Evolutionary conservation across 768 basidiomycete species (phyloP).

Genomic region (Terana coerulea): DNA sequence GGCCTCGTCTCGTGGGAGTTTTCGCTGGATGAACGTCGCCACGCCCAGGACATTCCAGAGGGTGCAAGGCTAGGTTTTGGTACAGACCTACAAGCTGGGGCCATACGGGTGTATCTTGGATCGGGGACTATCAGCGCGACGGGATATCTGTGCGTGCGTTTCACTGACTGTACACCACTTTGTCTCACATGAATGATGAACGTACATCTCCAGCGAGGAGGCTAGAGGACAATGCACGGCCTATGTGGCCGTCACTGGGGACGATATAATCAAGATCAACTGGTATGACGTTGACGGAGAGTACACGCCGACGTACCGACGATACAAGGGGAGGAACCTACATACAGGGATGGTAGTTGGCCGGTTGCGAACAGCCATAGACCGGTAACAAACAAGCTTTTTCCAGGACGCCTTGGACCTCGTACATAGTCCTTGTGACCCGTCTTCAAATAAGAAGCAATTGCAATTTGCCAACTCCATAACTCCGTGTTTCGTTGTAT

Average conservation of each 20-base stretch:
- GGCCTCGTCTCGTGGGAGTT: conserved; percentile 18
- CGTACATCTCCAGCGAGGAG: background rate
- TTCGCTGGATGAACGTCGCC: background rate
- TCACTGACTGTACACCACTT: no score
- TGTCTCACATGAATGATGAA: background rate
- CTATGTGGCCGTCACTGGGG: background rate
- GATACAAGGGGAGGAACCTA: no score
- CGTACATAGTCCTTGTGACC: no score
- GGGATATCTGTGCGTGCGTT: background rate
- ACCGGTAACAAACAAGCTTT: no score
- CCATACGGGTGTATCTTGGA: background rate
- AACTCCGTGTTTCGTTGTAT: no score
- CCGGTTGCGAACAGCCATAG: no score
- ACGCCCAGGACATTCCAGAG: background rate
- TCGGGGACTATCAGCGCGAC: background rate
- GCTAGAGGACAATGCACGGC: background rate
- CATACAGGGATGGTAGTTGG: no score
- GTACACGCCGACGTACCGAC: background rate
- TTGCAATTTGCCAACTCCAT: no score
- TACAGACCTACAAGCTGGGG: background rate
- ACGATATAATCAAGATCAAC: background rate
- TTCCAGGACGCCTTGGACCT: no score
- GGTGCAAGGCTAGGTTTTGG: background rate
- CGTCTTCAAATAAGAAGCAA: no score
- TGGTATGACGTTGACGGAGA: background rate